Evolutionary conservation across 164 flowering plant species (phyloP), one percentile per base, ranked within the genome.

Genomic region (Aristolochia contorta): DNA sequence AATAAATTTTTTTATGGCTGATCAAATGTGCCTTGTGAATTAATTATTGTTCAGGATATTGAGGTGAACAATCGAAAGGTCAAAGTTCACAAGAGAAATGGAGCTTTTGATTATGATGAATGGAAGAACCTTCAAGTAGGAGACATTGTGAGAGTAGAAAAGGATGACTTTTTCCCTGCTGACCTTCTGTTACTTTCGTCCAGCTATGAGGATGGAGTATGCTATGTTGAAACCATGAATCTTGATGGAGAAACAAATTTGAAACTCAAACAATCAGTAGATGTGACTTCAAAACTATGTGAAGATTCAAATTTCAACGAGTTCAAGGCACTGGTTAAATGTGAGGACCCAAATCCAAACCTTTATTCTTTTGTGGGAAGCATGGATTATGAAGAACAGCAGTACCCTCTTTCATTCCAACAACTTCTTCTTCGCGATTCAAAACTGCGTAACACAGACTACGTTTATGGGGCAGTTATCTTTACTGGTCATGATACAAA

Each of bases 141-240:
- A 54, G 85, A 93, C 67, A 64, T 90, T 56, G 92, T 93, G 62
- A 90, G 80, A 76, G 89, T 93, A 53, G 80, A 77, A 62, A 90
- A 90, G 70, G 94, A 93, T 74, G 74, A 79, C 8, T 93, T 82
- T 71, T 93, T 93, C 64, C 98, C 98, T 19, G 86, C 97, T 27
- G 98, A 93, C 64, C 82, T 93, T 47, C 61, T 90, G 25, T 78
- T 93, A 76, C 87, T 93, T 61, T 87, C 97, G 4, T 92, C 98
- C 16, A 81, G 89, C 66, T 86, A 83, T 60, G 97, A 84, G 6
- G 97, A 93, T 72, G 86, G 82, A 27, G 57, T 84, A 22, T 93
- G 98, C 78, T 93, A 93, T 63, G 97, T 93, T 19, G 97, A 93
- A 74, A 93, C 98, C 58, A 90, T 86, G 93, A 93, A 90, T 63